Evolutionary conservation across 805 yeast species (phyloP), one percentile per base, ranked within the genome.

Genomic region (Candida ulmi): DNA sequence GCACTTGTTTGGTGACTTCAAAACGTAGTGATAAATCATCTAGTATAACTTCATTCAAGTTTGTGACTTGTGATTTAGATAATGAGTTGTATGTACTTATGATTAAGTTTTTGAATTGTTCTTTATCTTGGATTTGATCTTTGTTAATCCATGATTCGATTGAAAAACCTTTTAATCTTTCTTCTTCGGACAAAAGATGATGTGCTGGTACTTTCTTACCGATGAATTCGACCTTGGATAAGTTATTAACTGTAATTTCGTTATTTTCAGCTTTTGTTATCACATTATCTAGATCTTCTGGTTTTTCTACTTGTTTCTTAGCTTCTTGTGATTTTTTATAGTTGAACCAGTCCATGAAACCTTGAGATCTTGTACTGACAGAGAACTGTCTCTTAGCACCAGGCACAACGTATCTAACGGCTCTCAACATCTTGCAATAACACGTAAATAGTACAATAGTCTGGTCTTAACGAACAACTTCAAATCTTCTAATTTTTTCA

Each of bases 281-380:
- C 16, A 65, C 54, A 23, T 61, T 58, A 37, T 57, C 46, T 15
- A 54, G 44, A 39, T 51, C 49, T 36, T 44, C 48, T 13, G 54
- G 47, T 34, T 42, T 40, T 29, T 36, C 45, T 11, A 36, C 33
- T 6, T 46, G 37, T 24, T 33, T 41, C 33, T 47, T 43, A 26
- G 47, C 44, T 24, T 57, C 52, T 38, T 54, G 57, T 11, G 36
- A 24, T 40, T 58, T 54, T 48, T 59, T 63, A 35, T 51, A 47
- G 36, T 55, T 61, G 42, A 66, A 62, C 72, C 72, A 66, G 30
- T 65, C 63, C 58, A 66, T 52, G 47, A 66, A 62, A 19, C 67
- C 65, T 9, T 33, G 33, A 17, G 28, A 21, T 16, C 23, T 30
- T 5, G 28, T 29, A 8, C 31, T 16, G 11, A 11, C 4, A 4